Evolutionary conservation across 805 yeast species (phyloP).

Genomic region (Blastobotrys chiropterorum): DNA sequence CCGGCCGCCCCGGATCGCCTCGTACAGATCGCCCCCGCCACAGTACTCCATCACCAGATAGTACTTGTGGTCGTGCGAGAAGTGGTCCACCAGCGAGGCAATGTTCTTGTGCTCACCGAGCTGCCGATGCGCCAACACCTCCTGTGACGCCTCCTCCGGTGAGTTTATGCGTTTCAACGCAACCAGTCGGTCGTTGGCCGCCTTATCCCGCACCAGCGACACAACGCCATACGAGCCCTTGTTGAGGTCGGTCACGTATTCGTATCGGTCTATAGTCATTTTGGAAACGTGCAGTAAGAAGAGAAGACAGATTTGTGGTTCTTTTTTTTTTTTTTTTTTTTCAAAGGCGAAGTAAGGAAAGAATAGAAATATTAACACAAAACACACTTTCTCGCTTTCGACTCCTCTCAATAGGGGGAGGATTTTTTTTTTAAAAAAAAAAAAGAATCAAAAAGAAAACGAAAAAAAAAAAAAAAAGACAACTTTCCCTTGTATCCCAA

Average conservation of each 20-base stretch:
- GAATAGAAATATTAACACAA: neutral
- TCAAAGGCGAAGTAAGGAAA: neutral
- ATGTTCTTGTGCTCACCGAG: slow-evolving; percentile 77
- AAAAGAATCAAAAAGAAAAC: no score
- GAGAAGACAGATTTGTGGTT: neutral
- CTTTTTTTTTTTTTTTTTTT: neutral
- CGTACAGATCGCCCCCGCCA: slow-evolving; percentile 80
- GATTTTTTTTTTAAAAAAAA: neutral
- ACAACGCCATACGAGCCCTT: slow-evolving; percentile 95
- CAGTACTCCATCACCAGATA: slow-evolving; percentile 83
- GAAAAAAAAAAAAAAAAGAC: no score
- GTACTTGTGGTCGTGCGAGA: slow-evolving; percentile 39
- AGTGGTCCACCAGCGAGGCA: slow-evolving; percentile 65
- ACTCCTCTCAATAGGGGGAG: neutral
- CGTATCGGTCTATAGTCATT: slow-evolving; percentile 59
- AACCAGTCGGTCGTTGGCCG: slow-evolving; percentile 45
- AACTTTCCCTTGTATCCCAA: neutral
- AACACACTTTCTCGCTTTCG: no score
- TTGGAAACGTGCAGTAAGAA: slow-evolving; percentile 3
- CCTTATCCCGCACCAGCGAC: slow-evolving; percentile 69
- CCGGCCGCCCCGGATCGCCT: slow-evolving; percentile 64
- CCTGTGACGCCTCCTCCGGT: slow-evolving; percentile 34
- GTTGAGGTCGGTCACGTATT: slow-evolving; percentile 55
- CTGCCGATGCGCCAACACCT: slow-evolving; percentile 63
- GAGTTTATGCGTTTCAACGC: slow-evolving; percentile 71